These are phyloP conservation scores for Globisporangium canariense DNA, from an alignment of 352 stramenopile genomes.

Conservation along the genomic window DNA sequence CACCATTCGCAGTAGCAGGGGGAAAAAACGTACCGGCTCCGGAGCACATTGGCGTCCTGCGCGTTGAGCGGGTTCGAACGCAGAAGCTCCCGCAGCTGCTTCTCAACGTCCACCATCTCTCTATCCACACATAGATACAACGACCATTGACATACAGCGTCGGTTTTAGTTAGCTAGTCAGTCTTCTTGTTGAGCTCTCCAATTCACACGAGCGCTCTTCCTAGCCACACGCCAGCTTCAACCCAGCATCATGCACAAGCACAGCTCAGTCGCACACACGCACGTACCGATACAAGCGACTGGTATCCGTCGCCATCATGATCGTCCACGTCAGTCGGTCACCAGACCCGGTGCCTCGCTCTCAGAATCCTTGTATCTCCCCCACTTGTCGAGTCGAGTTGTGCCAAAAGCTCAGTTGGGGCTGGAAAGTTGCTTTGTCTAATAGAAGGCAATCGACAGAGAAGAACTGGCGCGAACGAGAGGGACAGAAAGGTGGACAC, in stretches of 20 bases:
- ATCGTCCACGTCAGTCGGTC: background rate
- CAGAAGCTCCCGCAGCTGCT: conserved; percentile 68
- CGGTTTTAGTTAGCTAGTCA: background rate
- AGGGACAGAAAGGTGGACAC: background rate
- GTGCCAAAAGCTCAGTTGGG: background rate
- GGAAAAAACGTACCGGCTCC: conserved; percentile 23
- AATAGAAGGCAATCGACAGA: background rate
- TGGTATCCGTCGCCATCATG: conserved; percentile 23
- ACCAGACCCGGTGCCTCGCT: background rate
- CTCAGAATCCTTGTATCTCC: background rate
- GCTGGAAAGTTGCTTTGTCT: background rate
- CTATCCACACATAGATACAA: conserved; percentile 21
- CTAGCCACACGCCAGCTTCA: conserved; percentile 11
- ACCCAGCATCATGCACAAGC: background rate
- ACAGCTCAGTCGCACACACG: background rate
- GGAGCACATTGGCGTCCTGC: conserved; percentile 57
- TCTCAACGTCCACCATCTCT: conserved; percentile 69
- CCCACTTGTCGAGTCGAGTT: background rate
- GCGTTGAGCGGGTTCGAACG: conserved; percentile 60
- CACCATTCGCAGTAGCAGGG: background rate
- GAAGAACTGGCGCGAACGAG: background rate
- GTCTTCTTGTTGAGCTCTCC: background rate
- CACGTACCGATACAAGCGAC: conserved; percentile 36
- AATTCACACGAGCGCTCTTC: background rate
- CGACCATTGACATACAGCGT: background rate